Conservation (phyloP, 1,284 basidiomycete genomes). For the Papiliotrema nemorosa region DNA sequence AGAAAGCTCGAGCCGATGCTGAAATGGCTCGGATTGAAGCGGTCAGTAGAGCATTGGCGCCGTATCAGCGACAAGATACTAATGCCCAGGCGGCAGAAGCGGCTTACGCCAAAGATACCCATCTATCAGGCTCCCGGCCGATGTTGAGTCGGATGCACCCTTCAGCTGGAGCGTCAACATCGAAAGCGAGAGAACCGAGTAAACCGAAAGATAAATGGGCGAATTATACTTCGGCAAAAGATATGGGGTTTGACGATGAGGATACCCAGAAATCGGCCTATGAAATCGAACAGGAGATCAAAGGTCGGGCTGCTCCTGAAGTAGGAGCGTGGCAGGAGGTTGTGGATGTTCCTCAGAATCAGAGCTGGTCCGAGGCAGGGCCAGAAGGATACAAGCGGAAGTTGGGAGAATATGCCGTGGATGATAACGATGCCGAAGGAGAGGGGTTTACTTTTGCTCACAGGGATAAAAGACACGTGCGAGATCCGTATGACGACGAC, state of each 20-base stretch:
- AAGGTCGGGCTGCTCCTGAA: conserved; percentile 60
- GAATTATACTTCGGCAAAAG: conserved; percentile 82
- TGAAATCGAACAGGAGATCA: conserved; percentile 59
- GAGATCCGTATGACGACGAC: conserved; percentile 42
- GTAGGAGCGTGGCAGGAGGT: conserved; percentile 84
- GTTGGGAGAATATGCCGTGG: conserved; percentile 19
- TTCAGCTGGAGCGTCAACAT: conserved; percentile 17
- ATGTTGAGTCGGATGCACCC: neutral
- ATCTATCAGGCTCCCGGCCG: conserved; percentile 3
- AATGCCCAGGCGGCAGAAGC: conserved; percentile 34
- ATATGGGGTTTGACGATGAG: conserved; percentile 71
- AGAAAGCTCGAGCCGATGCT: conserved; percentile 75
- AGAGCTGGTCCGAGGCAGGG: conserved; percentile 20
- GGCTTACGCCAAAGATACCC: conserved; percentile 36
- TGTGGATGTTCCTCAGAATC: conserved; percentile 40
- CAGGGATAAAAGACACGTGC: conserved; percentile 23
- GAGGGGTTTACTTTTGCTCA: conserved; percentile 32
- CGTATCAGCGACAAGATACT: neutral
- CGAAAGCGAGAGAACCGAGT: conserved; percentile 3
- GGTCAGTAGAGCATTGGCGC: conserved; percentile 52
- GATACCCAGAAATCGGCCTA: conserved; percentile 52
- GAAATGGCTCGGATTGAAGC: conserved; percentile 83
- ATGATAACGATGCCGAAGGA: conserved; percentile 25
- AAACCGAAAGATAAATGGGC: conserved; percentile 68
- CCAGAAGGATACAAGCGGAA: conserved; percentile 16